Evolutionary conservation across 2,329 filamentous ascomycete species (phyloP).

Genomic region (Kalmusia sp.): DNA sequence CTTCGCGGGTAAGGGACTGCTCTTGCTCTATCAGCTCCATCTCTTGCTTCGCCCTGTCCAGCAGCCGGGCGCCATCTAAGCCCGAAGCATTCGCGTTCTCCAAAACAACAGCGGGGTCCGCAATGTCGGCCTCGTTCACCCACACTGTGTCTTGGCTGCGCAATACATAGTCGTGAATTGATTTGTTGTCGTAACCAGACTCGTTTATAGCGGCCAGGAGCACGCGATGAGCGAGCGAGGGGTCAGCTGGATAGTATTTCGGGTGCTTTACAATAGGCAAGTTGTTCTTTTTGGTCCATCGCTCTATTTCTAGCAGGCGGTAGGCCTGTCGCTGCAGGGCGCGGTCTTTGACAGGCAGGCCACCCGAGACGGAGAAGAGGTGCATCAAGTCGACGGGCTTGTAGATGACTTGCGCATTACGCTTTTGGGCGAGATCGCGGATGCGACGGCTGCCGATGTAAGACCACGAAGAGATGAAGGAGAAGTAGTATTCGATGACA

Average conservation of each 20-base stretch:
- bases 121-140: conserved; percentile 13
- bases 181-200: conserved; percentile 9
- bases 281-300: conserved; percentile 33
- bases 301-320: conserved; percentile 24
- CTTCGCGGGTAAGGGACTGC: not conserved
- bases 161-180: conserved; percentile 11
- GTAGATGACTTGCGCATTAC: conserved; percentile 34
- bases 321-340: conserved; percentile 38
- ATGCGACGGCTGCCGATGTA: conserved; percentile 38
- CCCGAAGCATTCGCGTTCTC: conserved; percentile 6
- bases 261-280: conserved; percentile 36
- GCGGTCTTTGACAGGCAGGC: conserved; percentile 42
- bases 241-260: conserved; percentile 22
- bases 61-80: conserved; percentile 3
- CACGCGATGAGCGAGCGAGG: conserved; percentile 38
- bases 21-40: conserved; percentile 6
- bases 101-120: conserved; percentile 3
- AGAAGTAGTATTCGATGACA: conserved; percentile 31
- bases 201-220: conserved; percentile 26
- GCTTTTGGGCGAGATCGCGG: conserved; percentile 22
- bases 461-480: conserved; percentile 42
- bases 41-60: conserved; percentile 8
- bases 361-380: conserved; percentile 41
- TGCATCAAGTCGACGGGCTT: conserved; percentile 40
- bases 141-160: conserved; percentile 13